Percentiles rank a stretch among this genome's conserved stretches.
phyloP scores from a whole-genome alignment of 352 stramenopile species.

The Phytophthora tubulina region DNA sequence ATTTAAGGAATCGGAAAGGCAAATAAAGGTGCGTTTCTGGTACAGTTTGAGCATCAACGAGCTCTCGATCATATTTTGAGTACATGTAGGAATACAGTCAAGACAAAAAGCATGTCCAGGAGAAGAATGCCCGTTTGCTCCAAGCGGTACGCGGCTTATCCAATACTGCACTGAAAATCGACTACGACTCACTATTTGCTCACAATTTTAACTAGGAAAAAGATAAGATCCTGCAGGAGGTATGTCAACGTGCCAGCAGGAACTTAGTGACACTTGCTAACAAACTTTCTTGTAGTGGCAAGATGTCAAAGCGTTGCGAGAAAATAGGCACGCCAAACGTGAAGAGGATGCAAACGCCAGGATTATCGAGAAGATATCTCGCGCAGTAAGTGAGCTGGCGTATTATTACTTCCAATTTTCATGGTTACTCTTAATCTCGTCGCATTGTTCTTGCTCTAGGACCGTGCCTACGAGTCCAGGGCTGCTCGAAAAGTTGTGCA shows the following conservation, averaged over 20 bases:
- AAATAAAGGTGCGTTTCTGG: conserved; percentile 45
- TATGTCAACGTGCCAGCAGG: conserved; percentile 13
- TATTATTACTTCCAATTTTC: not conserved
- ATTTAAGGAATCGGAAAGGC: conserved; percentile 56
- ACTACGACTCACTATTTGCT: not conserved
- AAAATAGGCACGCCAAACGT: conserved; percentile 32
- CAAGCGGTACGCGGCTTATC: conserved; percentile 36
- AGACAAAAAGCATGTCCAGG: conserved; percentile 41
- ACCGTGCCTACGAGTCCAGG: conserved; percentile 60
- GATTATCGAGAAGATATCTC: conserved; percentile 48
- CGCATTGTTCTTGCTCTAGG: conserved; percentile 31
- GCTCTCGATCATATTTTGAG: no score
- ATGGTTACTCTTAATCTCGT: not conserved
- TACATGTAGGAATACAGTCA: conserved; percentile 37
- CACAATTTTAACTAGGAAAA: conserved; percentile 35
- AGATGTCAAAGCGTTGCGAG: conserved; percentile 48
- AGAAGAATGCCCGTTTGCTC: conserved; percentile 40
- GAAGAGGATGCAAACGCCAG: conserved; percentile 45
- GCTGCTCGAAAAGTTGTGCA: conserved; percentile 63
- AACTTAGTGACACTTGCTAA: not conserved
- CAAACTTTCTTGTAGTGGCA: conserved; percentile 48
- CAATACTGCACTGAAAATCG: not conserved
- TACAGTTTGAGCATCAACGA: not conserved
- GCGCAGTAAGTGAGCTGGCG: conserved; percentile 37
- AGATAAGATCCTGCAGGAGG: conserved; percentile 50